Evolutionary conservation across 257 asterid genomes (phyloP).

Genomic region (Ilex aquifolium): DNA sequence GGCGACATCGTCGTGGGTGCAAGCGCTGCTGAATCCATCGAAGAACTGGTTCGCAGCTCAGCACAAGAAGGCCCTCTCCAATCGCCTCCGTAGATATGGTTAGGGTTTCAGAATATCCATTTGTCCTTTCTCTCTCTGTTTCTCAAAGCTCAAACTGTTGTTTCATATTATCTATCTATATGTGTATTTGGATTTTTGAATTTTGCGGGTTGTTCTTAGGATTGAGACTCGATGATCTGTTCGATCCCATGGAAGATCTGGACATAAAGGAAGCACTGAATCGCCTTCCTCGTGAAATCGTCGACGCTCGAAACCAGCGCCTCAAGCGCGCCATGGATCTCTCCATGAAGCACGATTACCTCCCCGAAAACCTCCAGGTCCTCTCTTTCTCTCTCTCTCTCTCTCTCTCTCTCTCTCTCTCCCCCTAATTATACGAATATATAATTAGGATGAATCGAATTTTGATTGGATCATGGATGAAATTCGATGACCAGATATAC

Average conservation of each 20-base stretch:
- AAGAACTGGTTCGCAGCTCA: conserved; percentile 23
- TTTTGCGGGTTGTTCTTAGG: not conserved
- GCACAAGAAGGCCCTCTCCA: conserved; percentile 25
- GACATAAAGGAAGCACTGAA: conserved; percentile 20
- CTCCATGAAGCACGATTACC: conserved; percentile 21
- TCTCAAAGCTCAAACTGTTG: too few species aligned
- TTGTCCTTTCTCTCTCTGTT: too few species aligned
- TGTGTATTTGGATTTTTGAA: not conserved
- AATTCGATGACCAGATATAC: too few species aligned
- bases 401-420: not conserved
- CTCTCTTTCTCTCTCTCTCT: not conserved
- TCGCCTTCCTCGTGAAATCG: conserved; percentile 20
- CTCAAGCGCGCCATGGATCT: conserved; percentile 22
- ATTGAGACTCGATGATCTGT: conserved; percentile 7
- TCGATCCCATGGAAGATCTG: conserved; percentile 18
- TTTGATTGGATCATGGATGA: too few species aligned
- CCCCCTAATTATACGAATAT: not conserved
- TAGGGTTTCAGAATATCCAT: not conserved
- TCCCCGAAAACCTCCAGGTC: conserved; percentile 16
- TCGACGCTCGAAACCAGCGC: conserved; percentile 25
- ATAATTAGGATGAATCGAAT: too few species aligned
- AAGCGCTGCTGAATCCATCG: conserved; percentile 14
- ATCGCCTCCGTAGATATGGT: conserved; percentile 30
- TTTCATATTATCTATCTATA: too few species aligned
- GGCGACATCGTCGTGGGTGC: conserved; percentile 23